These are phyloP conservation scores for Penicillium italicum DNA, from an alignment of 2,329 filamentous ascomycete genomes.

Conservation along the genomic window DNA sequence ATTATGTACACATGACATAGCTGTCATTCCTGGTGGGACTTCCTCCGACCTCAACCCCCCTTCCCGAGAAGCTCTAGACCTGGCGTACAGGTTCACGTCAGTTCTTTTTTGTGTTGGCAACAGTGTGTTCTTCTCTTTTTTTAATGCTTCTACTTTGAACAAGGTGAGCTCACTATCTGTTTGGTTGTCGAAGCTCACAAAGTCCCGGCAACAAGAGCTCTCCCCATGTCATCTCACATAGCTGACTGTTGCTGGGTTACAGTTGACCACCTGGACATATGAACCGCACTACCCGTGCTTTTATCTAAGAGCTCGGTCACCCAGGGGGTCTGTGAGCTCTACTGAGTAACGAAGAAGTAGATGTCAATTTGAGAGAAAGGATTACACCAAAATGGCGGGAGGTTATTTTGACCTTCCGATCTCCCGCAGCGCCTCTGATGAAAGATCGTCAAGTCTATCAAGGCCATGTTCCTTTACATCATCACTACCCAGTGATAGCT, in stretches of 20 bases:
- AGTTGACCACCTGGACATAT: slow-evolving; percentile 7
- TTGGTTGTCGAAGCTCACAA: neutral
- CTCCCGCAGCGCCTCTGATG: slow-evolving; percentile 14
- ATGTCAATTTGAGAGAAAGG: slow-evolving; percentile 1
- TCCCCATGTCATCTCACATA: slow-evolving; percentile 18
- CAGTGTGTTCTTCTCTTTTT: neutral
- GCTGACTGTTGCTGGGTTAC: slow-evolving; percentile 25
- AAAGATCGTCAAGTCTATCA: slow-evolving; percentile 19
- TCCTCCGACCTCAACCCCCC: slow-evolving; percentile 7
- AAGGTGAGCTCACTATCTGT: neutral
- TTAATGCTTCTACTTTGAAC: neutral
- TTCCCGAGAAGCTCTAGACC: slow-evolving; percentile 2
- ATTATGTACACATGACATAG: slow-evolving; percentile 20
- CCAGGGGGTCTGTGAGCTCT: slow-evolving; percentile 4
- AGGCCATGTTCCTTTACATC: slow-evolving; percentile 27
- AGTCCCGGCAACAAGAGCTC: neutral
- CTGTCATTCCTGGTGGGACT: slow-evolving; percentile 16
- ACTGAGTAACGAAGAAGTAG: slow-evolving; percentile 7
- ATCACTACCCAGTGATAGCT: slow-evolving; percentile 24
- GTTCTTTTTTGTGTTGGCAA: neutral
- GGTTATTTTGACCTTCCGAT: slow-evolving; percentile 35
- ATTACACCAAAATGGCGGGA: slow-evolving; percentile 29
- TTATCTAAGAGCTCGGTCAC: slow-evolving; percentile 1
- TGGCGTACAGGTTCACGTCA: neutral
- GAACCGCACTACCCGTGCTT: slow-evolving; percentile 2